Evolutionary conservation across 495 filamentous ascomycete species (phyloP), one percentile per base, ranked within the genome.

Genomic region (Achaetomiella virescens): DNA sequence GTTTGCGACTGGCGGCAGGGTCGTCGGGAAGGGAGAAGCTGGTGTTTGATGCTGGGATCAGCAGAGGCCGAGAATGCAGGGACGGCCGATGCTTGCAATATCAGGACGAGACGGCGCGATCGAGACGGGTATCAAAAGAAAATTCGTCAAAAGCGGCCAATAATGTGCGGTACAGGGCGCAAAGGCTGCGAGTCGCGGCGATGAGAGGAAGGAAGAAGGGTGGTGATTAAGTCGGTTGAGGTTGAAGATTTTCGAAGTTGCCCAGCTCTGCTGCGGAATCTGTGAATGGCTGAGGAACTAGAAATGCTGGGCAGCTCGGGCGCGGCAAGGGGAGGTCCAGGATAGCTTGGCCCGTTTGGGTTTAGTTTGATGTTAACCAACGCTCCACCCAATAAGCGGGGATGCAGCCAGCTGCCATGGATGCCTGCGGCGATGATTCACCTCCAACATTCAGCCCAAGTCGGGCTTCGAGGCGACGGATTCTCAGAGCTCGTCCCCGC

Each of bases 51-150:
- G 33, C 22, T n/a, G 57, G 20, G 46, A 55, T 54, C 37, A 53
- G 54, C 42, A 55, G 57, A 45, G 50, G 43, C 41, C 33, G 55
- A 53, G 61, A 61, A 60, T 54, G n/a, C 44, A 60, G 61, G 48
- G 57, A 57, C 61, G 57, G 48, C 56, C 58, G 42, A 51, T 21
- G 48, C 41, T 54, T 33, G 54, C 45, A 31, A 53, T 43, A 33
- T 36, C 47, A 48, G 31, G 56, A 45, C 45, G 42, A 38, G 52
- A 44, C 17, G 51, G 57, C 47, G 60, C 53, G 49, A 51, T 48
- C 47, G 52, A 51, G 45, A 49, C 42, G 57, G 64, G 64, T 64
- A 62, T 62, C 61, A 64, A 60, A 58, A 59, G 40, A 38, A 22
- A 18, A 27, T 5, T 4, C 27, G 27, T 31, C 5, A 41, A 49